These are phyloP conservation scores for Ganoderma leucocontextum DNA, from an alignment of 1,284 basidiomycete species.

Conservation along the genomic window DNA sequence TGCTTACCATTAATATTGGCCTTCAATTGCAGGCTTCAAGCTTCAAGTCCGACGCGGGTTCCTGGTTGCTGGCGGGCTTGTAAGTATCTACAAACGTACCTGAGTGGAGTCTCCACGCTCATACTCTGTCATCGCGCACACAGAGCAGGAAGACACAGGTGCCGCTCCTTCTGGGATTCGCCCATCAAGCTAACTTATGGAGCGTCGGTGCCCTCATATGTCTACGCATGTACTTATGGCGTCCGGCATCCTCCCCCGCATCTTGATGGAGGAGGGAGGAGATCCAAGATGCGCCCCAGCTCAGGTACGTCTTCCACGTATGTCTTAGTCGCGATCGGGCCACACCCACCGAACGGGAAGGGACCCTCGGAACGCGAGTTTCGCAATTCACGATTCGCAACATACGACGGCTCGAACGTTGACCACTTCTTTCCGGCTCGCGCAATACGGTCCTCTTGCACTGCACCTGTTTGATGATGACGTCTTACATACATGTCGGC, in stretches of 20 bases:
- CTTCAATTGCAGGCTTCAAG: background rate
- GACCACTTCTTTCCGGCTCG: background rate
- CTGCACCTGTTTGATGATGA: no score
- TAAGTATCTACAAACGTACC: background rate
- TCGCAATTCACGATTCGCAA: background rate
- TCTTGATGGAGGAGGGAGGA: slow-evolving; percentile 2
- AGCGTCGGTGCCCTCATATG: background rate
- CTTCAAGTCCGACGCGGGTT: background rate
- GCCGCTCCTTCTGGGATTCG: background rate
- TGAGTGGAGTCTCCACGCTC: background rate
- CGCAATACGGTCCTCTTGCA: background rate
- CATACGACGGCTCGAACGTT: background rate
- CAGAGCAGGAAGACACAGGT: background rate
- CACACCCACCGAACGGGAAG: slow-evolving; percentile 2
- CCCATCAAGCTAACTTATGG: background rate
- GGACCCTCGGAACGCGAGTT: background rate
- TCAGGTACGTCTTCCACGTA: slow-evolving; percentile 6
- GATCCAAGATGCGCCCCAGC: background rate
- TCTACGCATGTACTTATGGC: background rate
- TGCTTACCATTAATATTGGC: background rate
- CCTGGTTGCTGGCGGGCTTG: background rate
- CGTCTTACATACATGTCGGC: background rate
- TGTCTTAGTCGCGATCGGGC: background rate
- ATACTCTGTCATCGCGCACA: background rate
- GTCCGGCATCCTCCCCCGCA: background rate